Evolutionary conservation across 208 protist genomes (phyloP), one percentile per base, ranked within the genome.

Genomic region (Angomonas ambiguus): DNA sequence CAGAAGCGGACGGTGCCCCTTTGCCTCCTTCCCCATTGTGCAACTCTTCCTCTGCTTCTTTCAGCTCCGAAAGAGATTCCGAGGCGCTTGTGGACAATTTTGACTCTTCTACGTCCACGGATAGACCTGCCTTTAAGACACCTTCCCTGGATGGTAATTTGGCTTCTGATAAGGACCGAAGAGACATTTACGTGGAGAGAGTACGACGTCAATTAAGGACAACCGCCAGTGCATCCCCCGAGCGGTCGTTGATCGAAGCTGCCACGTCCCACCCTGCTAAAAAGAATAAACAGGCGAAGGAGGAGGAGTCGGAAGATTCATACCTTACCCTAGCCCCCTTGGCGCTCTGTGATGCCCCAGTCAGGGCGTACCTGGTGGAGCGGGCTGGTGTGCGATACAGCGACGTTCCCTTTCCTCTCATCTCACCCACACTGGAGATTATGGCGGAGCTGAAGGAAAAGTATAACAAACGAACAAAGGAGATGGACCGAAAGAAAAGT

Each of bases 291-390:
- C 5, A 11, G 25, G 24, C 11, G 25, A 31, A 28, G 4, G 38
- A 20, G 2, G 49, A n/a, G 24, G 45, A 53, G 16, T 3, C 45
- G 45, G 56, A 42, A 0, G 53, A 53, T 10, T 77, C 65, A 10
- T 58, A 74, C 24, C 67, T 79, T 31, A 55, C 63, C 20, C 55
- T 58, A 6, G 69, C 49, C 32, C 69, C 69, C 24, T 53, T 79
- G 16, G 69, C 74, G 28, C 51, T 66, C 8, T 74, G 69, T 62
- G 62, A 49, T 16, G 51, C n/a, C 4, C 51, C 33, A 0, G 33
- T 65, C 34, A 63, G 61, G 25, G 63, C 57, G 22, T 79, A 66
- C 41, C 30, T 79, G 2, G 28, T 62, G 1, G 61, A 71, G 24
- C 18, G 31, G 13, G 66, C 61, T 0, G 69, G 63, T 8, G 6